These are phyloP conservation scores for Solanum sejunctum DNA, from an alignment of 257 asterid species.

Conservation along the genomic window DNA sequence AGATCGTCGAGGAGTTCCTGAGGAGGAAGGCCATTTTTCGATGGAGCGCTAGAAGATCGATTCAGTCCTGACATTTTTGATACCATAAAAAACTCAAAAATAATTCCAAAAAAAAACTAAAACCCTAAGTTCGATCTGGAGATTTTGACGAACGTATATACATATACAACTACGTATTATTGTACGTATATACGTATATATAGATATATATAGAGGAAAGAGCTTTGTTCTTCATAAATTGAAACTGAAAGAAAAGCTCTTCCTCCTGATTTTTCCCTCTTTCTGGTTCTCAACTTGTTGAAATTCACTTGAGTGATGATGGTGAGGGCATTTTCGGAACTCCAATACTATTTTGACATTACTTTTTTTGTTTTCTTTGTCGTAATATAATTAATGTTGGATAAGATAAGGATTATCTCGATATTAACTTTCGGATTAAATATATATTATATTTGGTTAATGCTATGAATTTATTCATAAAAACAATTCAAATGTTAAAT, in stretches of 20 bases:
- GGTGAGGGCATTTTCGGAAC: neutral
- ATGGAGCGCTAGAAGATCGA: slow-evolving; percentile 54
- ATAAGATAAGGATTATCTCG: neutral
- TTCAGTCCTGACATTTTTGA: slow-evolving; percentile 40
- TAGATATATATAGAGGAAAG: neutral
- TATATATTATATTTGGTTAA: neutral
- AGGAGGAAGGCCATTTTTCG: slow-evolving; percentile 78
- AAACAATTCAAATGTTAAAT: neutral
- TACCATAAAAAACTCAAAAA: neutral
- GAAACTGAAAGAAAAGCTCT: neutral
- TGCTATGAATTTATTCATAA: neutral
- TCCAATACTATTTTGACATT: neutral
- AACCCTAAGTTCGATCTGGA: slow-evolving; percentile 6
- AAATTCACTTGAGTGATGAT: neutral
- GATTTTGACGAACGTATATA: neutral
- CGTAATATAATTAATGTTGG: neutral
- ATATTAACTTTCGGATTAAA: neutral
- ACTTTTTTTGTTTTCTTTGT: neutral
- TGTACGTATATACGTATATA: neutral
- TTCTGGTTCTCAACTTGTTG: neutral
- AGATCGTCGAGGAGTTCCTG: slow-evolving; percentile 96
- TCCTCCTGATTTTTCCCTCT: neutral
- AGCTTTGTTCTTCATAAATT: neutral
- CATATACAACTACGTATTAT: neutral
- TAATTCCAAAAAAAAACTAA: neutral